Percentiles rank a stretch among this genome's conserved stretches.
These are phyloP conservation scores for Dendrobium huoshanense DNA, from an alignment of 106 monocot species.

Conservation along the genomic window DNA sequence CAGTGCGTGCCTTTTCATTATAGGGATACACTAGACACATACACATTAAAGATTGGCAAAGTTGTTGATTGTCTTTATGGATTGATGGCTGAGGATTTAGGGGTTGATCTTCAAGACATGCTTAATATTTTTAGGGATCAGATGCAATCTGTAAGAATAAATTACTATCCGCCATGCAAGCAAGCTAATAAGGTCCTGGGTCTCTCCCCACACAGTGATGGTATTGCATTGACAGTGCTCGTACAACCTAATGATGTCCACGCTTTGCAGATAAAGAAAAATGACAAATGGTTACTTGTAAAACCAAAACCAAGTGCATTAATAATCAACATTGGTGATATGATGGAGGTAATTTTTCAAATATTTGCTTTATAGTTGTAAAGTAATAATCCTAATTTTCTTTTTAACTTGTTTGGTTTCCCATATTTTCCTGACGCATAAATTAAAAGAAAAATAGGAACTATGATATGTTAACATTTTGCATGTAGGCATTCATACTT, in stretches of 20 bases:
- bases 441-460: neutral
- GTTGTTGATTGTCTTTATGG: neutral
- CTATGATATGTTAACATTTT: neutral
- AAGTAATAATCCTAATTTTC: neutral
- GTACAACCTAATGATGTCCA: constrained; percentile 12
- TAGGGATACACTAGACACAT: constrained; percentile 1
- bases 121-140: neutral
- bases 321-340: constrained; percentile 11
- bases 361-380: no score
- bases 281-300: constrained; percentile 7
- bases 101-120: neutral
- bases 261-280: constrained; percentile 15
- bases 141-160: constrained; percentile 5
- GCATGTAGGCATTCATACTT: no score
- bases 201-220: constrained; percentile 13
- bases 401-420: neutral
- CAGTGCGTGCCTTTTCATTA: neutral
- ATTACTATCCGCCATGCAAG: constrained; percentile 12
- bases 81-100: neutral
- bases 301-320: neutral
- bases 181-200: constrained; percentile 5
- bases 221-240: neutral
- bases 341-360: constrained; percentile 6
- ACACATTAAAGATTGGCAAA: neutral
- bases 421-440: no score